Evolutionary conservation across 2,329 filamentous ascomycete species (phyloP).

Genomic region (Fonsecaea multimorphosa): DNA sequence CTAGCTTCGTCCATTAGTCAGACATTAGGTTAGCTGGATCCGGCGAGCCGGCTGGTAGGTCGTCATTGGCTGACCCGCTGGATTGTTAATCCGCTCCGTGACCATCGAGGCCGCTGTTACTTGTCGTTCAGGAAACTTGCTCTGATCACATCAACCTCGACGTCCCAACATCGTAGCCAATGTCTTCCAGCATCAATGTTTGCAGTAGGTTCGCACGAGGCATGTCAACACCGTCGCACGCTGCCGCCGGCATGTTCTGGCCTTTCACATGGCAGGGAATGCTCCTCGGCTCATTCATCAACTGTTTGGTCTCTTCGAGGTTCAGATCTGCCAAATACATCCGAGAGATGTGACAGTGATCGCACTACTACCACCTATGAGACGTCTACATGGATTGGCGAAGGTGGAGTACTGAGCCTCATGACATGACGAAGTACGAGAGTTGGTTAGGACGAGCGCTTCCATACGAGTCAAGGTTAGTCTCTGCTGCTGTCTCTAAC

Average conservation of each 20-base stretch:
- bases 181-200: neutral
- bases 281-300: neutral
- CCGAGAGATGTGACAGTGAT: neutral
- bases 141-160: neutral
- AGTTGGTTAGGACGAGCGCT: neutral
- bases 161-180: neutral
- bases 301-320: neutral
- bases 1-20: neutral
- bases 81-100: constrained; percentile 6
- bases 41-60: neutral
- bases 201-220: neutral
- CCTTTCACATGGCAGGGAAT: neutral
- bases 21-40: neutral
- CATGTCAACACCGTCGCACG: neutral
- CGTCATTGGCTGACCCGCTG: neutral
- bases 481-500: neutral
- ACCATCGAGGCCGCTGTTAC: neutral
- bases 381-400: neutral
- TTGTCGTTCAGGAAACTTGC: no score
- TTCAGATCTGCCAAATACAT: neutral
- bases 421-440: neutral
- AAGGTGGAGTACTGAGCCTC: neutral
- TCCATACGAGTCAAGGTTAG: neutral
- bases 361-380: neutral
- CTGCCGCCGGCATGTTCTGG: neutral